Conservation (phyloP, 495 filamentous ascomycete genomes). For the Penicillium verhagenii region DNA sequence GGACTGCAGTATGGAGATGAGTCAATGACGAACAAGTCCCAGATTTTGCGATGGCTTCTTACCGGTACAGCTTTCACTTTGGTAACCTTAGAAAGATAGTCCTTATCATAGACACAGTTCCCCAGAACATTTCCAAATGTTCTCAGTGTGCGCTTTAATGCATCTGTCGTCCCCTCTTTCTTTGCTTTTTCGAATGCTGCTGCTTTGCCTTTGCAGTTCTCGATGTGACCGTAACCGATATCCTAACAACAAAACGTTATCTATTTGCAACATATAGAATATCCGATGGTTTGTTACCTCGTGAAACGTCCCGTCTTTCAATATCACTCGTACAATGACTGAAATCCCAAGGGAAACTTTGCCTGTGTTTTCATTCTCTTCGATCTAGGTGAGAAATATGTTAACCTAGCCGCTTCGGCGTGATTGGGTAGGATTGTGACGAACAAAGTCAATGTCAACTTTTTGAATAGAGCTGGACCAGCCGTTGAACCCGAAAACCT, state of each 20-base stretch:
- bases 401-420: not conserved
- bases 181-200: slow-evolving; percentile 96
- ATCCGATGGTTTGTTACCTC: slow-evolving; percentile 51
- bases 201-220: slow-evolving; percentile 93
- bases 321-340: slow-evolving; percentile 82
- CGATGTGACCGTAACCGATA: slow-evolving; percentile 91
- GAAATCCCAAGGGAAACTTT: slow-evolving; percentile 81
- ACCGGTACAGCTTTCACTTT: slow-evolving; percentile 71
- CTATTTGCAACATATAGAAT: not conserved
- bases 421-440: slow-evolving; percentile 11
- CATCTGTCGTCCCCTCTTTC: slow-evolving; percentile 96
- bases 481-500: slow-evolving; percentile 98
- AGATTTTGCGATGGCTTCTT: slow-evolving; percentile 17
- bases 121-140: slow-evolving; percentile 96
- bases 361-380: slow-evolving; percentile 57
- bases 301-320: slow-evolving; percentile 90
- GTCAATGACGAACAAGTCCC: not conserved
- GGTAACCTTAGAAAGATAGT: slow-evolving; percentile 79
- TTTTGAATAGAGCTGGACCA: slow-evolving; percentile 91
- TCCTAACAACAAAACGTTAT: slow-evolving; percentile 50
- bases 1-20: slow-evolving; percentile 31
- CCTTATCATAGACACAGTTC: slow-evolving; percentile 96
- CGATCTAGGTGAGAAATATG: slow-evolving; percentile 46
- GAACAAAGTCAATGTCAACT: slow-evolving; percentile 86
- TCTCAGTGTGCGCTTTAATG: slow-evolving; percentile 80